Percentiles rank a stretch among this genome's conserved stretches.
Conservation (phyloP, 257 asterid species). For the Plantago major region DNA sequence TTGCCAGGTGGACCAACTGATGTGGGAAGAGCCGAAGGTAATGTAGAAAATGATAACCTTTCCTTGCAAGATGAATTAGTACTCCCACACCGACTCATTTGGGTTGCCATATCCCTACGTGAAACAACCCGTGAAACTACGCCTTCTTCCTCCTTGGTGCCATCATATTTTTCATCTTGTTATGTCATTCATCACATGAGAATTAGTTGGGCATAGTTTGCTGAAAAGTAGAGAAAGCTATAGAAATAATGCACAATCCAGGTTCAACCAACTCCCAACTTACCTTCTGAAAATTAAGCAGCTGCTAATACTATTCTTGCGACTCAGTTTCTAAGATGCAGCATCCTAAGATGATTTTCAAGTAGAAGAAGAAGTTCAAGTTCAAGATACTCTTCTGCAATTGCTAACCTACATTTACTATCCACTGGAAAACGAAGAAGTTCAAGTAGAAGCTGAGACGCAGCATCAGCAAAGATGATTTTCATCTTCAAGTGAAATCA, state of each 20-base stretch:
- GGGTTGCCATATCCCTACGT: constrained; percentile 83
- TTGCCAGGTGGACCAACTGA: constrained; percentile 22
- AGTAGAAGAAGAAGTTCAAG: background rate
- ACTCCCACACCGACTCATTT: constrained; percentile 82
- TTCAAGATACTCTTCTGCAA: background rate
- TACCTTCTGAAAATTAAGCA: too few species aligned
- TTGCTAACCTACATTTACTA: too few species aligned
- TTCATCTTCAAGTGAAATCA: background rate
- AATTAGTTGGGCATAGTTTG: background rate
- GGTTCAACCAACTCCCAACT: too few species aligned
- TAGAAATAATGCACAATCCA: too few species aligned
- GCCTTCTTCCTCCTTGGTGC: constrained; percentile 32
- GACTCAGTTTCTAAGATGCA: too few species aligned
- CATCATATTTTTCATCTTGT: constrained; percentile 43
- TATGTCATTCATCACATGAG: constrained; percentile 16
- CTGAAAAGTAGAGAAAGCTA: too few species aligned
- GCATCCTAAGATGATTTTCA: too few species aligned
- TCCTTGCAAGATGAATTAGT: constrained; percentile 50
- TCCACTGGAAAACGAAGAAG: background rate
- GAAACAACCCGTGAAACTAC: constrained; percentile 24
- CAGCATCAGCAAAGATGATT: background rate
- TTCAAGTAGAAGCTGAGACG: constrained; percentile 1
- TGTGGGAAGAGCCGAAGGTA: constrained; percentile 31
- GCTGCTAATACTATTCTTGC: too few species aligned
- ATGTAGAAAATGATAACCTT: constrained; percentile 38